Evolutionary conservation across 495 filamentous ascomycete species (phyloP), one percentile per base, ranked within the genome.

Genomic region (Delitschia confertaspora): DNA sequence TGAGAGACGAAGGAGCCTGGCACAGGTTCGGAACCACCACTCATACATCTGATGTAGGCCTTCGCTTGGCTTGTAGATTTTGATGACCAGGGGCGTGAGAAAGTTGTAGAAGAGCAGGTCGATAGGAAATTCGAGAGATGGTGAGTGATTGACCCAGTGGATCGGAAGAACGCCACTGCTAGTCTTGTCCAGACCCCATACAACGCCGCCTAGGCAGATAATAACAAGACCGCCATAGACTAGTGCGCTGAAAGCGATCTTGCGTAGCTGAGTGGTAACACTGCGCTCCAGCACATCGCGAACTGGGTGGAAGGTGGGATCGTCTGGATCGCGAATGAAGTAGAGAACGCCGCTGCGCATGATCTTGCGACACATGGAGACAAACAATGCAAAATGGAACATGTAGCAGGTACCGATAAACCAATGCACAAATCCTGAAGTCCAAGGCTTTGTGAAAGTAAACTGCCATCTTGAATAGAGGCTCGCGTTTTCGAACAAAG

Each of bases 361-460:
- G 38, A 96, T 94, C 68, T 95, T 95, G 36, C 91, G 79, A 64
- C 91, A 99, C 91, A 99, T 96, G 30, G 88, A 88, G 32, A 99
- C 91, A 60, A 99, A 99, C 10, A 96, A 71, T 16, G 91, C 91
- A 60, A 99, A 99, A 60, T 99, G 91, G 63, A 99, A 99, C 91
- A 99, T 99, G 64, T 99, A 99, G 50, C 88, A 94, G 4, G 91
- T 99, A 16, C 91, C 91, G 35, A 94, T 79, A 60, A 99, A 99
- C 91, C 91, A 99, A 62, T 99, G 91, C 17, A 96, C 82, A 58
- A 99, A 99, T 14, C 88, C 75, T 4, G 85, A 93, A 0, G 86
- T 95, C 30, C 86, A 69, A 0, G 89, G 88, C 45, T 79, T 83
- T 24, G 73, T 66, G 24, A 77, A 60, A 19, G 83, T 84, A 53